These are phyloP conservation scores for Neurospora sp. DNA, from an alignment of 2,329 filamentous ascomycete species.

Conservation along the genomic window DNA sequence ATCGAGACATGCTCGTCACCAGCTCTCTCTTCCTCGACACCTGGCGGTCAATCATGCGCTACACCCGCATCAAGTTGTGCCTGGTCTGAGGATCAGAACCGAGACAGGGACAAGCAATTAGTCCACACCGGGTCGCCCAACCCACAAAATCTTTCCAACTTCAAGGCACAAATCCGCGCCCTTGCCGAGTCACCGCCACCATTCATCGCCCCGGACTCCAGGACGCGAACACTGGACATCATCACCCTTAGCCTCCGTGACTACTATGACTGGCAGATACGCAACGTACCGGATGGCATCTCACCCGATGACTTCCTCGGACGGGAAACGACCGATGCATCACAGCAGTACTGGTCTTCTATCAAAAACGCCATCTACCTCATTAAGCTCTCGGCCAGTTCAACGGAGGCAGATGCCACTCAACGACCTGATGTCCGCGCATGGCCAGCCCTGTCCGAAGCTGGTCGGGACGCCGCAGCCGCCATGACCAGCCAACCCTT, in stretches of 20 bases:
- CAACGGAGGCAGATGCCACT: slow-evolving; percentile 6
- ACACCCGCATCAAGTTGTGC: slow-evolving; percentile 9
- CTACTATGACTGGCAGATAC: slow-evolving; percentile 18
- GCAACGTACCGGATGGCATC: slow-evolving; percentile 14
- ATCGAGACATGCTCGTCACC: slow-evolving; percentile 5
- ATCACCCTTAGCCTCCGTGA: slow-evolving; percentile 15
- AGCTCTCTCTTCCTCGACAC: background rate
- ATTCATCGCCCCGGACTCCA: slow-evolving; percentile 9
- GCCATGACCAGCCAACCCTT: slow-evolving; percentile 18
- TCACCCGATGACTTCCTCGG: slow-evolving; percentile 17
- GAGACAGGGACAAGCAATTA: background rate
- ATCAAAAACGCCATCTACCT: slow-evolving; percentile 18
- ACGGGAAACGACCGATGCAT: slow-evolving; percentile 9
- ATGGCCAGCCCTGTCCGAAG: slow-evolving; percentile 15
- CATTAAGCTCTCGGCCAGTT: slow-evolving; percentile 15
- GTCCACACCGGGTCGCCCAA: slow-evolving; percentile 5
- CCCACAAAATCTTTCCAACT: slow-evolving; percentile 8
- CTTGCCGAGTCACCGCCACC: slow-evolving; percentile 12
- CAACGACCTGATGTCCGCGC: slow-evolving; percentile 11
- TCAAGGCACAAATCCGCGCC: slow-evolving; percentile 12
- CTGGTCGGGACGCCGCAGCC: slow-evolving; percentile 11
- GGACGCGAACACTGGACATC: slow-evolving; percentile 12
- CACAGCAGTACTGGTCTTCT: slow-evolving; percentile 15
- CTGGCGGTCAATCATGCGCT: background rate
- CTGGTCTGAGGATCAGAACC: slow-evolving; percentile 6